phyloP scores from a whole-genome alignment of 106 monocot species.

The Apostasia ramifera region DNA sequence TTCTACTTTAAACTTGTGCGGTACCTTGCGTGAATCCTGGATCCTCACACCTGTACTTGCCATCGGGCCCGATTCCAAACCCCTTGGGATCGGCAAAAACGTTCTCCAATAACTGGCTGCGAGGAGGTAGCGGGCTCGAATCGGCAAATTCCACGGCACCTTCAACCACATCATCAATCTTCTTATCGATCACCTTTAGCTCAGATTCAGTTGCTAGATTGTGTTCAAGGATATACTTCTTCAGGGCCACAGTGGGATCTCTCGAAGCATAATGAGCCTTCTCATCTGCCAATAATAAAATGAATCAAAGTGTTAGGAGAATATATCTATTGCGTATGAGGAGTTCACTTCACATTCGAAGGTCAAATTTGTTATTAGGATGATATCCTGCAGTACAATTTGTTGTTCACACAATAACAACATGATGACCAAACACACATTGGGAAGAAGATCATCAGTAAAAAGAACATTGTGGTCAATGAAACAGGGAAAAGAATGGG shows the following conservation, averaged over 20 bases:
- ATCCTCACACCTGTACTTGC: conserved; percentile 79
- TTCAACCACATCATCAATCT: conserved; percentile 63
- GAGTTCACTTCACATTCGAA: too few species aligned
- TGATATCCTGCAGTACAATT: too few species aligned
- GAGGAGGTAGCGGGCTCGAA: conserved; percentile 55
- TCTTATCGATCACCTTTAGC: conserved; percentile 72
- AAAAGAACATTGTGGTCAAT: too few species aligned
- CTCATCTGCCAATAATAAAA: conserved; percentile 43
- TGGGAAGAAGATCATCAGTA: too few species aligned
- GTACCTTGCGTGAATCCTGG: conserved; percentile 70
- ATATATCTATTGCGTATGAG: too few species aligned
- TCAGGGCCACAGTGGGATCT: conserved; percentile 62
- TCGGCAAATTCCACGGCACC: conserved; percentile 83
- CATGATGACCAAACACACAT: too few species aligned
- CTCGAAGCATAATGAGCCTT: conserved; percentile 66
- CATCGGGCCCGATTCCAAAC: conserved; percentile 83
- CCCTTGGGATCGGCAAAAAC: conserved; percentile 79
- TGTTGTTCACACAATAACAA: too few species aligned
- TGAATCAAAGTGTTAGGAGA: background rate
- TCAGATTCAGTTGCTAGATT: conserved; percentile 65
- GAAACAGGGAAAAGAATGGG: too few species aligned
- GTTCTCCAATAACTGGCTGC: conserved; percentile 73
- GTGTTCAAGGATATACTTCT: conserved; percentile 60
- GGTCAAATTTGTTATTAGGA: too few species aligned
- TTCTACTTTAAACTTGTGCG: conserved; percentile 42